Evolutionary conservation across 2,329 filamentous ascomycete genomes (phyloP).

Genomic region (Fusarium sp.): DNA sequence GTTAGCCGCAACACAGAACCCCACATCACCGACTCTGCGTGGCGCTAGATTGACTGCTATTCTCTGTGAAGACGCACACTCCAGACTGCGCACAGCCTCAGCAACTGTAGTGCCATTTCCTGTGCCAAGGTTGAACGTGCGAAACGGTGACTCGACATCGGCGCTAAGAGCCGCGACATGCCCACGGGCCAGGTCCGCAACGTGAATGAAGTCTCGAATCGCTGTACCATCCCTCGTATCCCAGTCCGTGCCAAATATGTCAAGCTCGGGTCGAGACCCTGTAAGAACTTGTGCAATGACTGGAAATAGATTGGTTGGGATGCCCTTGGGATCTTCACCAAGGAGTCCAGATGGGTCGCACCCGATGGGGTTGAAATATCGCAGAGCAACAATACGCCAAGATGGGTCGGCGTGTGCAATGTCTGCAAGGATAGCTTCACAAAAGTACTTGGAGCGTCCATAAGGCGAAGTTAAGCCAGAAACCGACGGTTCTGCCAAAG

Average conservation of each 20-base stretch:
- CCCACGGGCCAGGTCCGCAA: slow-evolving; percentile 71
- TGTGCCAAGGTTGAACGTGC: slow-evolving; percentile 59
- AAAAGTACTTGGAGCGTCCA: slow-evolving; percentile 74
- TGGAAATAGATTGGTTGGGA: slow-evolving; percentile 72
- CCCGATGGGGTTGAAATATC: slow-evolving; percentile 76
- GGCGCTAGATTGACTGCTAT: neutral
- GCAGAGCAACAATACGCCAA: slow-evolving; percentile 71
- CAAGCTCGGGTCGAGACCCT: slow-evolving; percentile 62
- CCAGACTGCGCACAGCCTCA: slow-evolving; percentile 56
- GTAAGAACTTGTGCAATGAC: slow-evolving; percentile 71
- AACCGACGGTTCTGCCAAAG: neutral
- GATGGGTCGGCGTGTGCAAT: slow-evolving; percentile 68
- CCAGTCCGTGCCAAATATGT: slow-evolving; percentile 73
- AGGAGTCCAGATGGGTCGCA: slow-evolving; percentile 72
- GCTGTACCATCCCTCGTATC: slow-evolving; percentile 74
- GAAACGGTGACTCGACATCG: slow-evolving; percentile 48
- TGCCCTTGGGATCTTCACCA: slow-evolving; percentile 71
- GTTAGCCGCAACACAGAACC: slow-evolving; percentile 8
- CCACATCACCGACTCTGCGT: neutral
- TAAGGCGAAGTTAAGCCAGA: slow-evolving; percentile 55
- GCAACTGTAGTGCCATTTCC: slow-evolving; percentile 58
- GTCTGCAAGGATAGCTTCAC: slow-evolving; percentile 73
- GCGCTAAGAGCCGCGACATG: slow-evolving; percentile 69
- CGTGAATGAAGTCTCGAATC: slow-evolving; percentile 75
- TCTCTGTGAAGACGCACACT: slow-evolving; percentile 46